A percentile compares a stretch with the other conserved stretches of the same genome.
Evolutionary conservation across 257 asterid species (phyloP).

Genomic region (Leptodermis oblonga): DNA sequence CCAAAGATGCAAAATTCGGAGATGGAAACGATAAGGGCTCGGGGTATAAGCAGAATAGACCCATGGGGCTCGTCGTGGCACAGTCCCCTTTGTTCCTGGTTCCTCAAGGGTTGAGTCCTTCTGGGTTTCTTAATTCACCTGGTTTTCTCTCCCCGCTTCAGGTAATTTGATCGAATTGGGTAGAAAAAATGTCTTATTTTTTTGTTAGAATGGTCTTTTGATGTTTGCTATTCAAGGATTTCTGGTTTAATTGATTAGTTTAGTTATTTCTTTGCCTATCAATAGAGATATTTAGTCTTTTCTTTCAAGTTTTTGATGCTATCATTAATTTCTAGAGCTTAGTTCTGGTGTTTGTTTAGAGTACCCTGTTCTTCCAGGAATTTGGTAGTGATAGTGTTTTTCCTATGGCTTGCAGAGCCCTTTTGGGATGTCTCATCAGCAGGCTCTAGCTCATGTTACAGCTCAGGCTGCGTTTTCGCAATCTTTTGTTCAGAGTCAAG

Average conservation of each 20-base stretch:
- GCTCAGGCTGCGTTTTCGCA: slow-evolving; percentile 85
- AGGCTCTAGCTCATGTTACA: slow-evolving; percentile 92
- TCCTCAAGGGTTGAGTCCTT: slow-evolving; percentile 74
- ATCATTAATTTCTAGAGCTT: not conserved
- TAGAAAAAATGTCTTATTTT: not conserved
- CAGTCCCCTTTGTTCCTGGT: slow-evolving; percentile 66
- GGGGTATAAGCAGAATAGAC: slow-evolving; percentile 71
- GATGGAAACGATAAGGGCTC: slow-evolving; percentile 27
- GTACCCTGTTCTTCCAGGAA: not conserved
- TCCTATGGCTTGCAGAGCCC: slow-evolving; percentile 62
- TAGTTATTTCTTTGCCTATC: not conserved
- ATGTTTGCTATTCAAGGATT: not conserved
- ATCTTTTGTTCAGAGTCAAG: slow-evolving; percentile 56
- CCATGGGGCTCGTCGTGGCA: slow-evolving; percentile 63
- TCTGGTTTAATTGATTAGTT: not conserved
- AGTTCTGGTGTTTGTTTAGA: not conserved
- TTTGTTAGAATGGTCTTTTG: not conserved
- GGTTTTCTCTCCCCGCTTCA: slow-evolving; percentile 83
- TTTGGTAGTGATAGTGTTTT: not conserved
- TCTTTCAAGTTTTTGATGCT: not conserved
- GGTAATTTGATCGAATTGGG: slow-evolving; percentile 32
- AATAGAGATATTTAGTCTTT: not conserved
- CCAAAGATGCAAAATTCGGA: not conserved
- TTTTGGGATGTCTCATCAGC: slow-evolving; percentile 98
- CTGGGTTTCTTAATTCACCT: slow-evolving; percentile 82